phyloP scores from a whole-genome alignment of 1,284 basidiomycete species.

The Moesziomyces antarcticus region DNA sequence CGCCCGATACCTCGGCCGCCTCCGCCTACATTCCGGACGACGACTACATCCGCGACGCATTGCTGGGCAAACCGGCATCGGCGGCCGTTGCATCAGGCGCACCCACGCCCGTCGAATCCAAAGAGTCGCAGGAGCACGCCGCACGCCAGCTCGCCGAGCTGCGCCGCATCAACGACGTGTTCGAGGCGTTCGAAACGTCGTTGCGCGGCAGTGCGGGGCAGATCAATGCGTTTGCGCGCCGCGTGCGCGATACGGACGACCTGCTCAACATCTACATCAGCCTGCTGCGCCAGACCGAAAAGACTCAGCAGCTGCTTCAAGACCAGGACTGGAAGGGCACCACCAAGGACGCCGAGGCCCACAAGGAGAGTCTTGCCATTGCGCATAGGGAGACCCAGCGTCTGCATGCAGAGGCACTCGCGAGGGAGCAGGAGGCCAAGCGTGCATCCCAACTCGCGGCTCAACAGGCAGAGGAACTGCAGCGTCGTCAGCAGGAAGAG shows the following conservation, averaged over 20 bases:
- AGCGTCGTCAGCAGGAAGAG: constrained; percentile 19
- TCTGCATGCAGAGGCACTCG: constrained; percentile 35
- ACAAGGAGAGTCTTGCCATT: constrained; percentile 37
- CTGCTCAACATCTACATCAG: constrained; percentile 62
- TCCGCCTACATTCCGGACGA: constrained; percentile 28
- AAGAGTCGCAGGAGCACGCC: constrained; percentile 52
- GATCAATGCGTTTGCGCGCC: constrained; percentile 59
- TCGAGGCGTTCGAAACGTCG: constrained; percentile 59
- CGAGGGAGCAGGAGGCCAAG: constrained; percentile 30
- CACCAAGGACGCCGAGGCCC: constrained; percentile 50
- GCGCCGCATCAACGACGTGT: constrained; percentile 59
- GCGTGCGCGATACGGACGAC: constrained; percentile 55
- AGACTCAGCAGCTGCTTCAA: constrained; percentile 54
- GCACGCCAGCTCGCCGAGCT: constrained; percentile 57
- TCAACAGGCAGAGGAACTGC: constrained; percentile 15
- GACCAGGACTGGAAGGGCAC: constrained; percentile 62
- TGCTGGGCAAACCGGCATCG: constrained; percentile 34
- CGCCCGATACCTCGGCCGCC: constrained; percentile 8
- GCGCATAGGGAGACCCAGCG: constrained; percentile 48
- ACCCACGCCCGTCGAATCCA: constrained; percentile 26
- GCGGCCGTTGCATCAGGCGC: constrained; percentile 31
- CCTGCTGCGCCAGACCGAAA: constrained; percentile 56
- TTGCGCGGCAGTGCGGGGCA: constrained; percentile 53
- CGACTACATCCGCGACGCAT: constrained; percentile 48
- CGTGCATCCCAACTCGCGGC: constrained; percentile 24